Percentiles rank a stretch among this genome's conserved stretches.
Evolutionary conservation across 306 rosid species (phyloP).

Genomic region (Leucaena leucocephala): DNA sequence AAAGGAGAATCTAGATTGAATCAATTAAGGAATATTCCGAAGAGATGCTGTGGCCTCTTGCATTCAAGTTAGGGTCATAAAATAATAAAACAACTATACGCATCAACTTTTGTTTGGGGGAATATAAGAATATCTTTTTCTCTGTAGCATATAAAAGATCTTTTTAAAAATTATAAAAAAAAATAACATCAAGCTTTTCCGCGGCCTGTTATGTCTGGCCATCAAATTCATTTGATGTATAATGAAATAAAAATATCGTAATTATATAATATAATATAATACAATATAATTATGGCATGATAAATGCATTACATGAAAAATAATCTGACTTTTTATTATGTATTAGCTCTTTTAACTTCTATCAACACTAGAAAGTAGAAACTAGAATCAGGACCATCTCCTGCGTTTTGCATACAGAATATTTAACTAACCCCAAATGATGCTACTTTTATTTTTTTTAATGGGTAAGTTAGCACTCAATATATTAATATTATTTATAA

Average conservation of each 20-base stretch:
- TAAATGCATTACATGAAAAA: neutral
- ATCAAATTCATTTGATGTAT: neutral
- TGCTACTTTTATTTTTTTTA: neutral
- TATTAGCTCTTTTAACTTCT: neutral
- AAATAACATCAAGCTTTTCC: neutral
- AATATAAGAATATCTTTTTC: neutral
- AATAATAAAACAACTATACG: neutral
- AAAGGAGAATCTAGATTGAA: neutral
- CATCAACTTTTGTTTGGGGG: neutral
- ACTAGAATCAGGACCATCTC: neutral
- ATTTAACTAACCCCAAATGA: neutral
- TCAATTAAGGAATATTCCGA: neutral
- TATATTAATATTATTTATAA: too few relatives aligned
- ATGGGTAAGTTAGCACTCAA: too few relatives aligned
- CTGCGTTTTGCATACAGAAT: neutral
- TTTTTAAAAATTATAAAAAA: neutral
- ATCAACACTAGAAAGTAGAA: neutral
- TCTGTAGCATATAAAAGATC: neutral
- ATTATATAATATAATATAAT: too few relatives aligned
- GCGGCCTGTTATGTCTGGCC: neutral
- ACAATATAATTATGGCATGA: neutral
- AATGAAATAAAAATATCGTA: neutral
- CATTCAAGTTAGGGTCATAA: neutral
- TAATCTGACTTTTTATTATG: neutral
- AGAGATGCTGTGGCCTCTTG: conserved; percentile 1